Evolutionary conservation across 805 yeast genomes (phyloP).

Genomic region (Yarrowia sp.): DNA sequence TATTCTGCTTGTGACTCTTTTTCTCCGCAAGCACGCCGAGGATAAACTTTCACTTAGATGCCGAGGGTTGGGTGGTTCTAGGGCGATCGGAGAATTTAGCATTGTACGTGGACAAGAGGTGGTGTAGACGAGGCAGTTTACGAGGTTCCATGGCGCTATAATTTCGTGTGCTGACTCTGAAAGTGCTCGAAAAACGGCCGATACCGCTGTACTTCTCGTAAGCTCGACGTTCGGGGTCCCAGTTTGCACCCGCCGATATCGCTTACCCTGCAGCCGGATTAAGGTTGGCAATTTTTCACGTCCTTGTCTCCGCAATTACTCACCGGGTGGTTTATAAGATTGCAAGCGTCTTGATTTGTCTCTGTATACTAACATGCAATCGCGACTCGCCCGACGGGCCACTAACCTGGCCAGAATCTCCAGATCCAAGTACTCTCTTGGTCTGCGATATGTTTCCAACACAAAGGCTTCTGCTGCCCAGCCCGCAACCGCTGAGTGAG

Average conservation of each 20-base stretch:
- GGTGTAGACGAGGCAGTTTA: too few relatives aligned
- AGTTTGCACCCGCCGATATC: slow-evolving; percentile 32
- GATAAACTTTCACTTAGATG: slow-evolving; percentile 19
- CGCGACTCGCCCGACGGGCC: slow-evolving; percentile 39
- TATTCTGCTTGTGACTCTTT: slow-evolving; percentile 34
- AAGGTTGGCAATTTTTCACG: slow-evolving; percentile 39
- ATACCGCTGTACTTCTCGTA: not conserved
- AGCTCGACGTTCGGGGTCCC: not conserved
- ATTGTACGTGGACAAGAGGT: too few relatives aligned
- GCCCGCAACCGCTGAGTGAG: slow-evolving; percentile 37
- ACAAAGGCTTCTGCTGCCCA: slow-evolving; percentile 32
- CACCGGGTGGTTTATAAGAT: slow-evolving; percentile 36
- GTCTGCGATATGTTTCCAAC: slow-evolving; percentile 35
- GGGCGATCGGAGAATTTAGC: slow-evolving; percentile 31
- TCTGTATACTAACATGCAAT: slow-evolving; percentile 38
- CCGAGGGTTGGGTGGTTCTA: slow-evolving; percentile 24
- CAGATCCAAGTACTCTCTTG: slow-evolving; percentile 37
- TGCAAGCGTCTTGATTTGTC: slow-evolving; percentile 36
- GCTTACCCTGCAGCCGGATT: slow-evolving; percentile 37
- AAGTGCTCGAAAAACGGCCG: not conserved
- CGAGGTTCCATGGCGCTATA: too few relatives aligned
- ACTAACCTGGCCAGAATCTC: slow-evolving; percentile 38
- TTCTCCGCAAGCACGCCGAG: slow-evolving; percentile 38
- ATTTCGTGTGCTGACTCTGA: too few relatives aligned
- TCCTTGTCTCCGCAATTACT: slow-evolving; percentile 39